phyloP scores from a whole-genome alignment of 768 basidiomycete species.

The Polyporus arcularius region DNA sequence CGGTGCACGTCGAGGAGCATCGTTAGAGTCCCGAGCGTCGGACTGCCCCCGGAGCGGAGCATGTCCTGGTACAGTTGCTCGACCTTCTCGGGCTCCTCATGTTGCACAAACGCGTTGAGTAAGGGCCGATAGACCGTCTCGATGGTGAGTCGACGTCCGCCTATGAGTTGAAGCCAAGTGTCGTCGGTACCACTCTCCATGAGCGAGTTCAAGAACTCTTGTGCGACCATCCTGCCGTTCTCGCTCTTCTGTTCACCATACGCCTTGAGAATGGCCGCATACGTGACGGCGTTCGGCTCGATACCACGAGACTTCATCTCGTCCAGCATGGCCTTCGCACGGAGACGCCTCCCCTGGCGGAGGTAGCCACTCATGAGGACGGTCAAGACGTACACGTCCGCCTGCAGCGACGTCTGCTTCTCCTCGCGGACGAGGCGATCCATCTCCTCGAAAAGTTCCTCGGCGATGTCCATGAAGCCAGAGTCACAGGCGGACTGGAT shows the following conservation, averaged over 20 bases:
- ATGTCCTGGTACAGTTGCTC: constrained; percentile 57
- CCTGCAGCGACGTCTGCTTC: constrained; percentile 39
- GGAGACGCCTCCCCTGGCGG: constrained; percentile 47
- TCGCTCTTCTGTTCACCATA: constrained; percentile 52
- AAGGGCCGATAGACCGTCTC: constrained; percentile 65
- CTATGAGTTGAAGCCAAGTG: constrained; percentile 41
- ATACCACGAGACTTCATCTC: constrained; percentile 71
- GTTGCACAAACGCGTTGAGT: constrained; percentile 49
- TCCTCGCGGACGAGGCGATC: constrained; percentile 41
- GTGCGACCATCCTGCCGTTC: constrained; percentile 59
- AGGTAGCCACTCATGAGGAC: constrained; percentile 77
- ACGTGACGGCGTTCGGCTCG: constrained; percentile 67
- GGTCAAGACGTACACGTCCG: constrained; percentile 66
- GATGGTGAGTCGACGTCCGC: constrained; percentile 45
- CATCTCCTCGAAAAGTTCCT: constrained; percentile 70
- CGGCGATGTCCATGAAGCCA: constrained; percentile 61
- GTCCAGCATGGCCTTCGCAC: constrained; percentile 67
- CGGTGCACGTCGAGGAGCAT: constrained; percentile 76
- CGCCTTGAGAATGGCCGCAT: constrained; percentile 62
- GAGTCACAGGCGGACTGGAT: constrained; percentile 83
- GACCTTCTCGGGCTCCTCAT: constrained; percentile 50
- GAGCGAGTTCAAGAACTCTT: constrained; percentile 62
- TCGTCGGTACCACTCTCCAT: constrained; percentile 27
- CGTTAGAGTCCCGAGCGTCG: constrained; percentile 61
- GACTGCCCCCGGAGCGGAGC: constrained; percentile 53